Conservation (phyloP, 2,329 filamentous ascomycete species). For the Trichoderma gracile region DNA sequence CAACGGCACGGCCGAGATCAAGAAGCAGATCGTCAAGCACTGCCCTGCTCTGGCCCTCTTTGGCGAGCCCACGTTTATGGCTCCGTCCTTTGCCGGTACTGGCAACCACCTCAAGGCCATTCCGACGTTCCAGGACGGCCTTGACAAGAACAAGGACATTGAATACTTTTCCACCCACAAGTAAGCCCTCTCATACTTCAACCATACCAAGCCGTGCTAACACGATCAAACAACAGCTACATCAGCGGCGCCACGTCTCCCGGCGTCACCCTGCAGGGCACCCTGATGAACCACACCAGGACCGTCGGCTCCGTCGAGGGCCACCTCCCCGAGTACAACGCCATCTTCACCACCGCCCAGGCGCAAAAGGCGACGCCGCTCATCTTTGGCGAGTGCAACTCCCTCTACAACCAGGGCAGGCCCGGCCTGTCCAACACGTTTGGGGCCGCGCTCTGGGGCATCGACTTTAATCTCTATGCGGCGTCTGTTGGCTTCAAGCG, state of each 20-base stretch:
- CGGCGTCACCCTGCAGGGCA: conserved; percentile 62
- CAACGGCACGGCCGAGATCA: conserved; percentile 54
- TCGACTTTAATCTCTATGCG: conserved; percentile 62
- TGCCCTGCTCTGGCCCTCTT: conserved; percentile 50
- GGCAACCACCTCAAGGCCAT: conserved; percentile 53
- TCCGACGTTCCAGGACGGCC: conserved; percentile 53
- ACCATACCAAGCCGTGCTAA: neutral
- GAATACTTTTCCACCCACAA: conserved; percentile 60
- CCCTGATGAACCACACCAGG: conserved; percentile 63
- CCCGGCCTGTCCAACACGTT: conserved; percentile 65
- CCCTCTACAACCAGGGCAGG: conserved; percentile 61
- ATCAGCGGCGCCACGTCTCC: conserved; percentile 60
- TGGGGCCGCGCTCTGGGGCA: conserved; percentile 63
- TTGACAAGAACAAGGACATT: conserved; percentile 52
- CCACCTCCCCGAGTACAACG: conserved; percentile 50
- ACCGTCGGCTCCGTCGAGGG: conserved; percentile 51
- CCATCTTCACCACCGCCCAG: conserved; percentile 37
- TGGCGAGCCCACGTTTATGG: conserved; percentile 44
- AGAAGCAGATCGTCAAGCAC: conserved; percentile 44
- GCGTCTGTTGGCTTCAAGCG: conserved; percentile 57
- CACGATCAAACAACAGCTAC: conserved; percentile 51
- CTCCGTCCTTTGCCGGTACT: conserved; percentile 59
- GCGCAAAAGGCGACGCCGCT: conserved; percentile 44
- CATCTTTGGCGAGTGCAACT: conserved; percentile 63
- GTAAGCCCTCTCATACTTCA: conserved; percentile 39